Base-by-base conservation (phyloP, 257 asterid genomes). In the Plectranthus barbatus region DNA sequence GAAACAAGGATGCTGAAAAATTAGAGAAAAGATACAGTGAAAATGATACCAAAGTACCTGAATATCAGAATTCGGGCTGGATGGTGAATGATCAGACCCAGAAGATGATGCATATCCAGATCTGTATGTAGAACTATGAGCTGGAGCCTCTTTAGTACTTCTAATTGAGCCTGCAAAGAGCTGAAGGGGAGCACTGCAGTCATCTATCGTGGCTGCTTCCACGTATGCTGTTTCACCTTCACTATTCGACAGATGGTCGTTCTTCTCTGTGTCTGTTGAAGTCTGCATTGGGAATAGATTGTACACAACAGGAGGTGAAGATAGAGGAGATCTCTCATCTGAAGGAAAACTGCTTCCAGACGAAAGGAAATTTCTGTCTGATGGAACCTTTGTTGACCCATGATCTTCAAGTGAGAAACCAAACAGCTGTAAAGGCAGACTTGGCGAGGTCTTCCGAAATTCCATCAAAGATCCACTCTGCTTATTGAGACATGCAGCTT, bases 51-150 rank as follows among this genome's bases (percentile, higher is more conserved):
- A 26, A 69, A 34, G 23, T 79, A 89, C 97, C 94, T 76, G 93
- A 60, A 83, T 60, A 74, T 71, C 94, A 46, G 91, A 84, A 55
- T 57, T 75, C 76, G 71, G 76, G 69, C 91, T 89, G 55, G 94
- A 74, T 3, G 97, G 91, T 20, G 97, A 89, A 80, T 78, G 86
- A 75, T 83, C 94, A 42, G 97, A 89, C 26, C 80, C 91, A 26
- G 95, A 84, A 45, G 96, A 83, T 49, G 96, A 89, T 14, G 95
- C 55, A 72, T 79, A 79, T 53, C 90, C 89, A 31, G 85, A 74
- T 62, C 62, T 81, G 76, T 73, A 59, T 1, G 86, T 86, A 29
- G 86, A 84, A 61, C 76, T 84, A 58, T 80, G 94, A 67, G 65
- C 57, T 1, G 87, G 83, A 55, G 70, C 76, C 67, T 80, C 75